phyloP scores from a whole-genome alignment of 1,284 basidiomycete genomes.

The Cutaneotrichosporon daszewskae region DNA sequence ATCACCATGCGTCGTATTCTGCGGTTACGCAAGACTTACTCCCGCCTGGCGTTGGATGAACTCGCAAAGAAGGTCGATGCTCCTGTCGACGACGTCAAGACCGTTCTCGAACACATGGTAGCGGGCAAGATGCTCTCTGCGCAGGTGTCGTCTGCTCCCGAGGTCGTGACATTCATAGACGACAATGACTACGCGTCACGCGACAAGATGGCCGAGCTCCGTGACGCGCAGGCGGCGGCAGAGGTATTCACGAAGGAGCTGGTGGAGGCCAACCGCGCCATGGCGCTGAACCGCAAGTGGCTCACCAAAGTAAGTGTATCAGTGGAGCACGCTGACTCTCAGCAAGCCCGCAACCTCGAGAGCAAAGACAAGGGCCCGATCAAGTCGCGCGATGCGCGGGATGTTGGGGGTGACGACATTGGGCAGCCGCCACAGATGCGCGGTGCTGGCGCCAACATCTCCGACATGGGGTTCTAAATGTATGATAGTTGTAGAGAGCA shows the following conservation, averaged over 20 bases:
- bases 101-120: too few relatives aligned
- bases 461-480: slow-evolving; percentile 18
- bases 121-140: too few relatives aligned
- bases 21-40: slow-evolving; percentile 29
- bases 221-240: slow-evolving; percentile 15
- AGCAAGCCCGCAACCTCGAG: slow-evolving; percentile 10
- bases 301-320: slow-evolving; percentile 29
- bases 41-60: slow-evolving; percentile 26
- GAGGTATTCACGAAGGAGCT: slow-evolving; percentile 24
- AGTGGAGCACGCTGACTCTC: neutral
- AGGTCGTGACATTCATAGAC: slow-evolving; percentile 31
- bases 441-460: slow-evolving; percentile 16
- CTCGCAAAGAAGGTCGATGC: slow-evolving; percentile 23
- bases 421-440: slow-evolving; percentile 9
- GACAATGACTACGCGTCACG: slow-evolving; percentile 19
- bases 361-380: slow-evolving; percentile 8
- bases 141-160: too few relatives aligned
- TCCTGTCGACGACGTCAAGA: slow-evolving; percentile 1
- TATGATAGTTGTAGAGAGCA: neutral
- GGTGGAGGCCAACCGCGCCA: slow-evolving; percentile 13
- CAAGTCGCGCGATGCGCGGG: slow-evolving; percentile 1
- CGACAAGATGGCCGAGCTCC: slow-evolving; percentile 14
- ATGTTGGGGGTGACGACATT: slow-evolving; percentile 1
- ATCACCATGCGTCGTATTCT: slow-evolving; percentile 31
- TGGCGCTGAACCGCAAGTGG: slow-evolving; percentile 28